phyloP scores from a whole-genome alignment of 75 land plant species.

The Isoetes taiwanensis region DNA sequence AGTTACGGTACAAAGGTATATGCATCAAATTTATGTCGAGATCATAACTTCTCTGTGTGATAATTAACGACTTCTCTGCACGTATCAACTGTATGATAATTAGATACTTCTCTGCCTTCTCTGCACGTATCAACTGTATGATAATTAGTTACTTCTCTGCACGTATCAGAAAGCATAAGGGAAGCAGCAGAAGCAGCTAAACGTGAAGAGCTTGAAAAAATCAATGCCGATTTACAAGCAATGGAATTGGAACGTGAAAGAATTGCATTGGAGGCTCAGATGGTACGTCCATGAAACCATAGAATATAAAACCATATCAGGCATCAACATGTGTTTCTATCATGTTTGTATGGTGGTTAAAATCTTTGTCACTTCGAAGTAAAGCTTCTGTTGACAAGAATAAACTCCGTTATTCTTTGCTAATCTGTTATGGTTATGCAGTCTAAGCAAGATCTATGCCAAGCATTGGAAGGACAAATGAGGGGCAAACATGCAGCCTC shows the following conservation, averaged over 20 bases:
- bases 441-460: constrained; percentile 21
- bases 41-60: not conserved
- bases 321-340: constrained; percentile 1
- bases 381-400: too few relatives aligned
- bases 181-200: not conserved
- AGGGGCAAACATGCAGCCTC: constrained; percentile 21
- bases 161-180: not conserved
- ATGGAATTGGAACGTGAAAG: constrained; percentile 1
- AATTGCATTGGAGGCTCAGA: constrained; percentile 5
- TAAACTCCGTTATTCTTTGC: not conserved
- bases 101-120: not conserved
- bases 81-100: not conserved
- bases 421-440: constrained; percentile 8
- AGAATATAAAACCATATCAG: constrained; percentile 1
- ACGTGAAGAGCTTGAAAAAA: not conserved
- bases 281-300: constrained; percentile 11
- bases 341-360: not conserved
- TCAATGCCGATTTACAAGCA: not conserved
- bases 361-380: not conserved
- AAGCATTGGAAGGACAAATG: constrained; percentile 17
- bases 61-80: not conserved
- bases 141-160: not conserved
- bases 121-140: not conserved
- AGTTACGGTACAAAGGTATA: constrained; percentile 15
- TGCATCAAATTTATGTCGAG: not conserved